Evolutionary conservation across 768 basidiomycete species (phyloP).

Genomic region (Collybia sordida): DNA sequence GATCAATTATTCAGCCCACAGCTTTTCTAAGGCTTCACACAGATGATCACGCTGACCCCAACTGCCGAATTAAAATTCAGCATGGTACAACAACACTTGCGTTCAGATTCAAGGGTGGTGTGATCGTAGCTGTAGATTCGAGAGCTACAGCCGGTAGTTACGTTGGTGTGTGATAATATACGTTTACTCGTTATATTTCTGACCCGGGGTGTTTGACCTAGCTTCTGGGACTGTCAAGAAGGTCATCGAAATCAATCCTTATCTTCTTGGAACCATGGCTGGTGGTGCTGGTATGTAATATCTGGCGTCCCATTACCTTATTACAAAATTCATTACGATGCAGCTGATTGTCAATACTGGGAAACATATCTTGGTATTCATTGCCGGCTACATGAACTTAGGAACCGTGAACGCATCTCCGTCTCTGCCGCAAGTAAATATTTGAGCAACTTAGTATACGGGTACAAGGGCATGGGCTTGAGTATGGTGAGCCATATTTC

Average conservation of each 20-base stretch:
- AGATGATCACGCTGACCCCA: slow-evolving; percentile 92
- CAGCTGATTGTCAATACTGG: slow-evolving; percentile 96
- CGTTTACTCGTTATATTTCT: too few relatives aligned
- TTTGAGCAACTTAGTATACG: slow-evolving; percentile 94
- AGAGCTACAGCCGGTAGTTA: slow-evolving; percentile 97
- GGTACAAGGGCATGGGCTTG: slow-evolving; percentile 98
- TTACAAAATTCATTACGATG: slow-evolving; percentile 7
- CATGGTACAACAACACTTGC: slow-evolving; percentile 99
- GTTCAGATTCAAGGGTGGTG: slow-evolving; percentile 94
- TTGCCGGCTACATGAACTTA: slow-evolving; percentile 93
- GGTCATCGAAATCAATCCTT: slow-evolving; percentile 99
- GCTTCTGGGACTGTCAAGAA: slow-evolving; percentile 98
- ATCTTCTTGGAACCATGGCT: slow-evolving; percentile 99
- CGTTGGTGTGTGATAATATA: slow-evolving; percentile 62
- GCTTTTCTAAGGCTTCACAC: slow-evolving; percentile 92
- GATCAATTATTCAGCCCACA: slow-evolving; percentile 60
- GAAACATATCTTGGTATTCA: slow-evolving; percentile 99
- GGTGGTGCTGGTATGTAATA: slow-evolving; percentile 85
- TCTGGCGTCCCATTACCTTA: not conserved
- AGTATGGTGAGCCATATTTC: slow-evolving; percentile 76
- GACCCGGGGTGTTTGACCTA: slow-evolving; percentile 25
- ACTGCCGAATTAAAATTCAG: slow-evolving; percentile 95
- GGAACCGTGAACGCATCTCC: slow-evolving; percentile 95
- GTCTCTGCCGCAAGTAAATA: slow-evolving; percentile 99
- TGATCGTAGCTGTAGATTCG: slow-evolving; percentile 99